Conservation (phyloP, 306 rosid species). For the Begonia fuchsioides region DNA sequence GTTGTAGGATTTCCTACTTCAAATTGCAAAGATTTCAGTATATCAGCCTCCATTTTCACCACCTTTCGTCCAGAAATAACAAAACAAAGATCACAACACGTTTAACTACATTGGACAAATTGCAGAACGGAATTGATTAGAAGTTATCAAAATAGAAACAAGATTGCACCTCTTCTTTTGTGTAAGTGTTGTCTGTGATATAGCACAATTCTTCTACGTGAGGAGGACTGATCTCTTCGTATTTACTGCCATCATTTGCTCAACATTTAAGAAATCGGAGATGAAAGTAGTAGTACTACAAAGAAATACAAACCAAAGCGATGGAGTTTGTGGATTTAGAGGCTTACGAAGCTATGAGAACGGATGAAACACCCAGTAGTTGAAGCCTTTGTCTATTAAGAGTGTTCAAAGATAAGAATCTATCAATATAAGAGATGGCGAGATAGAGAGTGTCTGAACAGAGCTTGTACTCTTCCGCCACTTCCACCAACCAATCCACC, state of each 20-base stretch:
- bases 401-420: slow-evolving; percentile 38
- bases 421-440: slow-evolving; percentile 43
- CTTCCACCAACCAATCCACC: slow-evolving; percentile 90
- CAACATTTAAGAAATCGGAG: background rate
- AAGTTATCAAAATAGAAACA: background rate
- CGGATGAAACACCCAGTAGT: slow-evolving; percentile 61
- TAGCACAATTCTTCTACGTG: slow-evolving; percentile 65
- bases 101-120: background rate
- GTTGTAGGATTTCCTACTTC: slow-evolving; percentile 82
- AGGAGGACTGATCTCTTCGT: slow-evolving; percentile 82
- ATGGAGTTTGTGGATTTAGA: background rate
- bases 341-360: slow-evolving; percentile 84
- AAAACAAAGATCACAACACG: too few species aligned
- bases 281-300: background rate
- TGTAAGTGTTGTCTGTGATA: slow-evolving; percentile 77
- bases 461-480: slow-evolving; percentile 77
- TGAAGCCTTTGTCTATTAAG: slow-evolving; percentile 41
- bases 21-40: slow-evolving; percentile 56
- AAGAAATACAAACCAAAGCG: background rate
- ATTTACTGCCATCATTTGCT: slow-evolving; percentile 29
- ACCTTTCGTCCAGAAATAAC: slow-evolving; percentile 21
- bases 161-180: slow-evolving; percentile 45
- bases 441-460: slow-evolving; percentile 61
- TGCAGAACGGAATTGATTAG: background rate
- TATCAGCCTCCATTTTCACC: slow-evolving; percentile 66